A percentile compares a stretch with the other conserved stretches of the same genome.
Conservation (phyloP, 495 filamentous ascomycete genomes). For the Talaromyces thailandensis region DNA sequence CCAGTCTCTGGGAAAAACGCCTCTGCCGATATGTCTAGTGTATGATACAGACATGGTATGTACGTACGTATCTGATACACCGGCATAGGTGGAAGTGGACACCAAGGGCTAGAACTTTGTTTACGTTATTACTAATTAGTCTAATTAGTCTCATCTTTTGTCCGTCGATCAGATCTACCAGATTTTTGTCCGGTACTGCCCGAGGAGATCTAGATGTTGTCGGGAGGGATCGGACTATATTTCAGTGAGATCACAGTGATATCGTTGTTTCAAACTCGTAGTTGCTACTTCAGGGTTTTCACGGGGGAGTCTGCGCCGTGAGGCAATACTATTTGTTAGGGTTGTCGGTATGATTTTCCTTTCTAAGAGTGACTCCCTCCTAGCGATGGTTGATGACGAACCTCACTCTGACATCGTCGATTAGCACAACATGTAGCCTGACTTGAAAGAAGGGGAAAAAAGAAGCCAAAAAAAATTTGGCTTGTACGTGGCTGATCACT, state of each 20-base stretch:
- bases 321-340: neutral
- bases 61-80: neutral
- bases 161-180: neutral
- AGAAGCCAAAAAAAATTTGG: too few species aligned
- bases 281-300: neutral
- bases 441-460: too few species aligned
- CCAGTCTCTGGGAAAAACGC: neutral
- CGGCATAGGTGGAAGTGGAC: neutral
- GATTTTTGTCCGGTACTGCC: neutral
- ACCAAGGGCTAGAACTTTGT: neutral
- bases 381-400: too few species aligned
- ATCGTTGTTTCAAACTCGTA: neutral
- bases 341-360: neutral
- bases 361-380: neutral
- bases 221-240: neutral
- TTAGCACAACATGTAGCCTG: too few species aligned
- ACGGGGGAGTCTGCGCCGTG: neutral
- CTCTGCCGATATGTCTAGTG: neutral
- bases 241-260: neutral
- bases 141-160: neutral
- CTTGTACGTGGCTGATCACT: too few species aligned
- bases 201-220: neutral
- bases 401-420: too few species aligned
- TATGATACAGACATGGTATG: neutral
- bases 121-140: too few species aligned